Base-by-base conservation (phyloP, 1,139 yeast genomes). In the Nakaseomyces sp. region DNA sequence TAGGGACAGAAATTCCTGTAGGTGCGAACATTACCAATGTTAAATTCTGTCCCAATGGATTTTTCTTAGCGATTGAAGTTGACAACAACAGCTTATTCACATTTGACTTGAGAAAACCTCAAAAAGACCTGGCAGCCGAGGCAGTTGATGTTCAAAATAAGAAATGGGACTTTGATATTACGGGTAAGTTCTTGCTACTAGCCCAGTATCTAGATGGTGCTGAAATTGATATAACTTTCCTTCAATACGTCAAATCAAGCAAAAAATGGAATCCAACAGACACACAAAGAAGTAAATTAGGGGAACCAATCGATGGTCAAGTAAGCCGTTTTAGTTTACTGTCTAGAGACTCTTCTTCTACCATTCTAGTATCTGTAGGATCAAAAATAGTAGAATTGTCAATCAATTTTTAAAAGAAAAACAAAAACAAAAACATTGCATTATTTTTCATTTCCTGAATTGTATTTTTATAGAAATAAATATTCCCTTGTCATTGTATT, bases 1-100 rank as follows among this genome's bases (percentile, higher is more conserved):
- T 49, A 13, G 47, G 45, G 3, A 31, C 46, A 25, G 50, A 55
- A 20, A 50, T 53, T 3, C 51, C 64, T 3, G 55, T 53, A 8
- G 53, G 59, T 25, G 53, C 60, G 0, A 43, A 47, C 1, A 68
- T 78, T 5, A 53, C 62, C 5, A 62, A 67, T 17, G 54, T 82
- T 1, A 57, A 61, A 40, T 83, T 83, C 65, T 81, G 83, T 7
- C 67, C 72, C 22, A 83, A 83, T 56, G 93, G 93, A 4, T 81
- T 79, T 61, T 81, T 87, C 82, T 61, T 82, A 43, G 67, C 65
- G 54, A 61, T 70, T 50, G 44, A 51, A 10, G 52, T 60, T 24
- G 52, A 50, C 8, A 47, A 41, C 10, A 29, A 43, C 17, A 45
- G 69, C 3, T 72, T 74, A 42, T 10, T 7, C n/a, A 67, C 81